Percentiles rank a stretch among this genome's conserved stretches.
These are phyloP conservation scores for Spirogloea muscicola DNA, from an alignment of 139 green algal species.

Conservation along the genomic window DNA sequence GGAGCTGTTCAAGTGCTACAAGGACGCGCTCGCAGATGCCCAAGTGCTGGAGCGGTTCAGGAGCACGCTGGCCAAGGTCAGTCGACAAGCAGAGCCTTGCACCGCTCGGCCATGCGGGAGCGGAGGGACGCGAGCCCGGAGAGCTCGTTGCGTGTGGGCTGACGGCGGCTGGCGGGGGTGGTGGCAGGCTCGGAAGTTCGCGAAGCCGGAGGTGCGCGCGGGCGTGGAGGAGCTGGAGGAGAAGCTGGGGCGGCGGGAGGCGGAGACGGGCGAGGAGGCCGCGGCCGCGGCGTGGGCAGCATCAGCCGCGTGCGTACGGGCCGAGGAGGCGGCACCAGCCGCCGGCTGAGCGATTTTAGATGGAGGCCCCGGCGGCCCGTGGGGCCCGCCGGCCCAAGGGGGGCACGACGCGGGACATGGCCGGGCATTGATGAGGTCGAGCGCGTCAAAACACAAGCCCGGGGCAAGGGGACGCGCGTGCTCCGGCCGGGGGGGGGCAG, in stretches of 20 bases:
- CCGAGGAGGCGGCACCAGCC: background rate
- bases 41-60: constrained; percentile 51
- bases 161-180: background rate
- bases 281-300: background rate
- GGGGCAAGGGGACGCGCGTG: too few species aligned
- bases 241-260: constrained; percentile 12
- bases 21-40: constrained; percentile 65
- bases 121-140: background rate
- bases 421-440: too few species aligned
- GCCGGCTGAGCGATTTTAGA: too few species aligned
- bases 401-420: too few species aligned
- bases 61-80: constrained; percentile 36
- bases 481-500: too few species aligned
- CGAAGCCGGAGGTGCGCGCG: constrained; percentile 35
- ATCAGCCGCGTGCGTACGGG: background rate
- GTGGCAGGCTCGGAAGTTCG: constrained; percentile 42
- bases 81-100: background rate
- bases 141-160: background rate
- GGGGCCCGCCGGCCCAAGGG: too few species aligned
- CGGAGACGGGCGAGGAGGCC: constrained; percentile 38
- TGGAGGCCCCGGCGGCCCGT: too few species aligned
- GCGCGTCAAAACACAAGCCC: too few species aligned
- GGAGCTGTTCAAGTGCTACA: constrained; percentile 73
- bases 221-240: constrained; percentile 41
- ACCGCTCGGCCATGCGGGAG: background rate